Conservation (phyloP, 495 filamentous ascomycete genomes). For the Penicillium coprophilum region DNA sequence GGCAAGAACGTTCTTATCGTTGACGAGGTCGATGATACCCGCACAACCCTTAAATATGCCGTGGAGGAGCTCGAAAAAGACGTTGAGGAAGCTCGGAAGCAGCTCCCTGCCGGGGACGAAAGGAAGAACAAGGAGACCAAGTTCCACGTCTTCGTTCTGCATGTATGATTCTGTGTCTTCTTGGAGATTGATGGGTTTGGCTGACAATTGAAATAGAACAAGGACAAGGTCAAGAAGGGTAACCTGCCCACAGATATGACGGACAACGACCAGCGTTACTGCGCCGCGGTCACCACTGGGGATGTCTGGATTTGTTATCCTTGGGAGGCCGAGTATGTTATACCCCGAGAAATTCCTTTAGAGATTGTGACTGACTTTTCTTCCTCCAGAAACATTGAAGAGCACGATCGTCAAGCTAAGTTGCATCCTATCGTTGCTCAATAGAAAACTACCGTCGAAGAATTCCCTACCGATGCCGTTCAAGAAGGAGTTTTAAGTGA, state of each 20-base stretch:
- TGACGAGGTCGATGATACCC: constrained; percentile 97
- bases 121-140: constrained; percentile 77
- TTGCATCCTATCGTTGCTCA: not conserved
- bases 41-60: constrained; percentile 95
- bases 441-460: not conserved
- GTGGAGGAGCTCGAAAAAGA: constrained; percentile 96
- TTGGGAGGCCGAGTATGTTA: constrained; percentile 85
- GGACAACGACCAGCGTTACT: constrained; percentile 64
- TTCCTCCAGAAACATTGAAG: constrained; percentile 73
- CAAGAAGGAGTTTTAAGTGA: constrained; percentile 35
- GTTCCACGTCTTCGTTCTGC: constrained; percentile 92
- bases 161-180: constrained; percentile 55
- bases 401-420: constrained; percentile 76
- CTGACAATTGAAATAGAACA: constrained; percentile 62
- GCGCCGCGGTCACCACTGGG: constrained; percentile 80
- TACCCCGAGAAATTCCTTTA: constrained; percentile 5
- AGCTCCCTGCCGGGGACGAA: constrained; percentile 63
- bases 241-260: constrained; percentile 78
- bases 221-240: constrained; percentile 95
- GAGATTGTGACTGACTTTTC: constrained; percentile 10
- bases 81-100: constrained; percentile 75
- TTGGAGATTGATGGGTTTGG: not conserved
- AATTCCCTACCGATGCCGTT: not conserved
- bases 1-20: constrained; percentile 98
- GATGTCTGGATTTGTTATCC: constrained; percentile 99